Evolutionary conservation across 345 rosid species (phyloP).

Genomic region (Brassica juncea): DNA sequence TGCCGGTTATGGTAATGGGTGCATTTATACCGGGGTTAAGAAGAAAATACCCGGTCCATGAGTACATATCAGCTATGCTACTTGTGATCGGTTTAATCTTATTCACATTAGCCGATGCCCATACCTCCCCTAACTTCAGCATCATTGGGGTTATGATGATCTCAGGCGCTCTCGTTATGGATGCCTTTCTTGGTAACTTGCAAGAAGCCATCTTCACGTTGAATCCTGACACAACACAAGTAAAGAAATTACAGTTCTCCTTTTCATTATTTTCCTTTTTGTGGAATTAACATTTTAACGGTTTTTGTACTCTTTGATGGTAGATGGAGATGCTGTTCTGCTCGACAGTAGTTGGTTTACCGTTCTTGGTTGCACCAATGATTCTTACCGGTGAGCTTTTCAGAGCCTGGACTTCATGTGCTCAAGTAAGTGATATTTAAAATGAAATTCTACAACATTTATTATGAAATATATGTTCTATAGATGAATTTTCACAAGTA

Average conservation of each 20-base stretch:
- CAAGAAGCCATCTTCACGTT: constrained; percentile 89
- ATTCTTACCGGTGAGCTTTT: constrained; percentile 81
- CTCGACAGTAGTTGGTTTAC: constrained; percentile 80
- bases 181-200: constrained; percentile 82
- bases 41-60: constrained; percentile 74
- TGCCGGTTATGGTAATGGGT: constrained; percentile 90
- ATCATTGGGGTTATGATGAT: constrained; percentile 75
- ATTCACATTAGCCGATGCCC: constrained; percentile 86
- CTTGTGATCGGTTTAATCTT: constrained; percentile 72
- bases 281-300: not conserved
- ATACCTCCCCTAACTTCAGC: constrained; percentile 76
- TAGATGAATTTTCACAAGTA: not conserved
- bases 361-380: constrained; percentile 77
- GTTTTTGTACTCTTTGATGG: not conserved
- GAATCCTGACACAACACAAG: constrained; percentile 91
- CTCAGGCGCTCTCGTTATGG: constrained; percentile 75
- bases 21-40: constrained; percentile 83
- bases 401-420: constrained; percentile 77
- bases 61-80: constrained; percentile 75
- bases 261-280: not conserved
- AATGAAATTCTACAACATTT: not conserved
- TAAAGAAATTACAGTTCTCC: not conserved
- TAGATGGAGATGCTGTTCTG: constrained; percentile 91
- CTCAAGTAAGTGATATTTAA: constrained; percentile 50
- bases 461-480: not conserved